phyloP scores from a whole-genome alignment of 257 asterid genomes.

The Perilla frutescens region DNA sequence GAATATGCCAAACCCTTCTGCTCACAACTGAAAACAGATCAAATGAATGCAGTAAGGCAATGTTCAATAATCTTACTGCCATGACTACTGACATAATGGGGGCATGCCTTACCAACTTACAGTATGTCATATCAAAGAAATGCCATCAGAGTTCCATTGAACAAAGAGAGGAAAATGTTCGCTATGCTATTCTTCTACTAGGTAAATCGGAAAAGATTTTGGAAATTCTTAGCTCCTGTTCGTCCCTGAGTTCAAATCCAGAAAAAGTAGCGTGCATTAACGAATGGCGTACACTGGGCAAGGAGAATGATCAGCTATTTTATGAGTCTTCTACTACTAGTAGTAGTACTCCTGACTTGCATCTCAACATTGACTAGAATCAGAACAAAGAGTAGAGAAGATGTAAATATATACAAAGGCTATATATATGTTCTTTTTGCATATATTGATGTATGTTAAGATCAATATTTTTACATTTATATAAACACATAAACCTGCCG shows the following conservation, averaged over 20 bases:
- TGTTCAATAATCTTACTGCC: constrained; percentile 50
- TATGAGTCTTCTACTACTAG: constrained; percentile 41
- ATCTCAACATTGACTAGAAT: constrained; percentile 53
- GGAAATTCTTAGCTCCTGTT: constrained; percentile 57
- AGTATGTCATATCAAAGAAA: constrained; percentile 55
- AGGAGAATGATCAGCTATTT: constrained; percentile 37
- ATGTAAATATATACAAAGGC: neutral
- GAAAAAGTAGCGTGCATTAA: constrained; percentile 54
- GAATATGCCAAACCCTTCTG: constrained; percentile 70
- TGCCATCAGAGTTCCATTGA: constrained; percentile 63
- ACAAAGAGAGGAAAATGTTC: constrained; percentile 58
- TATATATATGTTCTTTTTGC: constrained; percentile 19
- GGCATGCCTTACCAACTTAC: constrained; percentile 75
- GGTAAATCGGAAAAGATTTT: constrained; percentile 67
- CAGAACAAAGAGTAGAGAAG: neutral
- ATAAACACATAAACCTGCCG: neutral
- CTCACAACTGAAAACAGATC: constrained; percentile 38
- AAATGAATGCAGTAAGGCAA: constrained; percentile 39
- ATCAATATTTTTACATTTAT: constrained; percentile 6
- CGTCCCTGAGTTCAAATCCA: constrained; percentile 52
- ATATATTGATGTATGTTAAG: constrained; percentile 10
- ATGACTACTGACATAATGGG: constrained; percentile 66
- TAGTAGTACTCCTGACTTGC: constrained; percentile 46
- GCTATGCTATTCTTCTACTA: constrained; percentile 57
- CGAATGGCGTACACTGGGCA: constrained; percentile 57